These are phyloP conservation scores for Penicillium sp. DNA, from an alignment of 2,329 filamentous ascomycete genomes.

Conservation along the genomic window DNA sequence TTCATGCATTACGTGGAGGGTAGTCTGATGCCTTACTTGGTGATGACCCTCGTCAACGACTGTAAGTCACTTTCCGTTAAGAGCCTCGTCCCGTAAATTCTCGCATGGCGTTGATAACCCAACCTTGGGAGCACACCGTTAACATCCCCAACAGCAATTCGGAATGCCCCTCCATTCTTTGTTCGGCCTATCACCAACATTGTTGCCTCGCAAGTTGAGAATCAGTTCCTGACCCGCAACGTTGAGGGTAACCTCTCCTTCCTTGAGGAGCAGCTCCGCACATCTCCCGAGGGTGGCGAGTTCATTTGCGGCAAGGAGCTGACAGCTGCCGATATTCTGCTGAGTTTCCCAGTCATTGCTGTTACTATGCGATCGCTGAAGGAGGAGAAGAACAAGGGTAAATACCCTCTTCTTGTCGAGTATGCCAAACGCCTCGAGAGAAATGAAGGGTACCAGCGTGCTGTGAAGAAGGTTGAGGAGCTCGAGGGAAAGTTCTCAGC, in stretches of 20 bases:
- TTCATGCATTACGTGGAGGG: constrained; percentile 85
- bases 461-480: constrained; percentile 43
- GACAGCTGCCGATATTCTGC: constrained; percentile 49
- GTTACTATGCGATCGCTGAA: constrained; percentile 36
- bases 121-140: not conserved
- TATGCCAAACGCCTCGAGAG: constrained; percentile 41
- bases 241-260: constrained; percentile 45
- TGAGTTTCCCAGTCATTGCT: constrained; percentile 49
- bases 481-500: constrained; percentile 40
- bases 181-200: constrained; percentile 62
- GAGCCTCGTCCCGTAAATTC: not conserved
- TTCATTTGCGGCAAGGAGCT: constrained; percentile 47
- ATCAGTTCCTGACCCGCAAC: constrained; percentile 43
- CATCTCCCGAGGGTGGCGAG: constrained; percentile 39
- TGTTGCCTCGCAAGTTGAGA: constrained; percentile 51
- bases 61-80: constrained; percentile 41
- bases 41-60: constrained; percentile 63
- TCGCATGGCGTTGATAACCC: not conserved
- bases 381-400: constrained; percentile 33
- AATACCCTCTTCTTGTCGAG: constrained; percentile 40
- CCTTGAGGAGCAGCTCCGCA: constrained; percentile 47
- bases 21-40: constrained; percentile 70
- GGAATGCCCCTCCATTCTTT: constrained; percentile 59
- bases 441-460: constrained; percentile 41
- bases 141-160: constrained; percentile 15